These are phyloP conservation scores for Hippophae tibetana DNA, from an alignment of 306 rosid species.

Conservation along the genomic window DNA sequence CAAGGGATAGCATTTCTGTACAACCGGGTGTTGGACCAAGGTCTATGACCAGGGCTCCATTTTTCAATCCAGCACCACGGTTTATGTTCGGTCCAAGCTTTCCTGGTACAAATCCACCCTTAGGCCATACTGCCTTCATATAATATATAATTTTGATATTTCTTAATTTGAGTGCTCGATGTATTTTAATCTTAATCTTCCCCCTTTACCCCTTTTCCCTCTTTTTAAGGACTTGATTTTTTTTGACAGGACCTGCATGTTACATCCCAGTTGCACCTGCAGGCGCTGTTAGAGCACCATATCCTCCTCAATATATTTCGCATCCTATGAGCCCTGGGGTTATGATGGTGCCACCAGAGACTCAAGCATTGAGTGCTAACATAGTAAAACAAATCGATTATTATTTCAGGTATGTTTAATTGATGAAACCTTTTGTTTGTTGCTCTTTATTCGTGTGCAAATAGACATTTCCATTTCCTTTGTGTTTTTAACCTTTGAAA, in stretches of 20 bases:
- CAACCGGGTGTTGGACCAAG: conserved; percentile 69
- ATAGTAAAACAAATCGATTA: conserved; percentile 78
- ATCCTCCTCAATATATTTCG: conserved; percentile 45
- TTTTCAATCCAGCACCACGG: conserved; percentile 61
- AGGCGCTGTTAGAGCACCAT: conserved; percentile 60
- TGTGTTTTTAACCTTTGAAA: not conserved
- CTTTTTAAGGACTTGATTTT: conserved; percentile 3
- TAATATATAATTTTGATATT: not conserved
- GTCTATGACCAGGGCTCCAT: conserved; percentile 57
- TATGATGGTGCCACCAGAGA: conserved; percentile 42
- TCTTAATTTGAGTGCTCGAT: not conserved
- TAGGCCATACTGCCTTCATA: not conserved
- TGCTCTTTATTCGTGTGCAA: not conserved
- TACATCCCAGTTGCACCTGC: conserved; percentile 58
- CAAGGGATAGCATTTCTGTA: conserved; percentile 53
- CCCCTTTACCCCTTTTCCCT: not conserved
- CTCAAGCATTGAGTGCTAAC: conserved; percentile 38
- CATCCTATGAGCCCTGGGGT: conserved; percentile 48
- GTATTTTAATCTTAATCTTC: not conserved
- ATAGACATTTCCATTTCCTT: not conserved
- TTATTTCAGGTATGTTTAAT: conserved; percentile 54
- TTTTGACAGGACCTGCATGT: conserved; percentile 52
- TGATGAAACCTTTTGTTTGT: not conserved
- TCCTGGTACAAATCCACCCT: conserved; percentile 41
- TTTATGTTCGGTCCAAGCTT: conserved; percentile 70